Evolutionary conservation across 495 filamentous ascomycete species (phyloP).

Genomic region (Aspergillus taichungensis): DNA sequence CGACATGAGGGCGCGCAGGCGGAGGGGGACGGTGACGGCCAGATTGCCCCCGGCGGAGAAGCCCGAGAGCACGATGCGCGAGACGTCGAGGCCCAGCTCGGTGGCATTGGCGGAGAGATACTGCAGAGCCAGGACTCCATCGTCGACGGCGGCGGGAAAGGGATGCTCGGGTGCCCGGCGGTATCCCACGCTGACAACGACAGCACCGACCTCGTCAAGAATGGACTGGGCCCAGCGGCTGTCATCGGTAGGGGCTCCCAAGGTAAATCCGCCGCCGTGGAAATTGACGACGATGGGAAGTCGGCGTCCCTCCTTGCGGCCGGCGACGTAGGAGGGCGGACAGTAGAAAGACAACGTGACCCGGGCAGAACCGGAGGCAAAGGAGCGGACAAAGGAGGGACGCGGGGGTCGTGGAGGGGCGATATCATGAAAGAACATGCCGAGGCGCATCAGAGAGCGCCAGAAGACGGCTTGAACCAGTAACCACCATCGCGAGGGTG

Average conservation of each 20-base stretch:
- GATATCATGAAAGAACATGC: constrained; percentile 68
- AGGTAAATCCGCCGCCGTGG: constrained; percentile 70
- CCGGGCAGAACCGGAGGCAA: constrained; percentile 49
- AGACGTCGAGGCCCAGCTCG: constrained; percentile 47
- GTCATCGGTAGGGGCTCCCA: constrained; percentile 64
- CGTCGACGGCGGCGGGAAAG: constrained; percentile 69
- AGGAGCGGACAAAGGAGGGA: constrained; percentile 55
- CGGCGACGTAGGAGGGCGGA: constrained; percentile 48
- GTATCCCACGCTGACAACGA: constrained; percentile 65
- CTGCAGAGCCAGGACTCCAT: constrained; percentile 61
- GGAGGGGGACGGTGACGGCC: constrained; percentile 68
- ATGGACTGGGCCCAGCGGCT: constrained; percentile 55
- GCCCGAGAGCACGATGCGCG: constrained; percentile 63
- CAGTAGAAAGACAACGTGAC: constrained; percentile 77
- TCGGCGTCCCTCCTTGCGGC: constrained; percentile 28
- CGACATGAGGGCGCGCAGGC: constrained; percentile 37
- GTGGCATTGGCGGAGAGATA: constrained; percentile 53
- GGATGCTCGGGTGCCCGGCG: constrained; percentile 69
- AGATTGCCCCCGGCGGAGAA: constrained; percentile 89
- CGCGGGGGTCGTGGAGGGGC: constrained; percentile 56
- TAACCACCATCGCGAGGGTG: constrained; percentile 58
- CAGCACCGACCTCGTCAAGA: constrained; percentile 48
- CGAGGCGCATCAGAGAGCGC: constrained; percentile 69
- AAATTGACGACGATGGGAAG: constrained; percentile 63
- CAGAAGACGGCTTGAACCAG: constrained; percentile 63